Percentiles rank a stretch among this genome's conserved stretches.
These are phyloP conservation scores for Boechera divaricarpa DNA, from an alignment of 345 rosid genomes.

Conservation along the genomic window DNA sequence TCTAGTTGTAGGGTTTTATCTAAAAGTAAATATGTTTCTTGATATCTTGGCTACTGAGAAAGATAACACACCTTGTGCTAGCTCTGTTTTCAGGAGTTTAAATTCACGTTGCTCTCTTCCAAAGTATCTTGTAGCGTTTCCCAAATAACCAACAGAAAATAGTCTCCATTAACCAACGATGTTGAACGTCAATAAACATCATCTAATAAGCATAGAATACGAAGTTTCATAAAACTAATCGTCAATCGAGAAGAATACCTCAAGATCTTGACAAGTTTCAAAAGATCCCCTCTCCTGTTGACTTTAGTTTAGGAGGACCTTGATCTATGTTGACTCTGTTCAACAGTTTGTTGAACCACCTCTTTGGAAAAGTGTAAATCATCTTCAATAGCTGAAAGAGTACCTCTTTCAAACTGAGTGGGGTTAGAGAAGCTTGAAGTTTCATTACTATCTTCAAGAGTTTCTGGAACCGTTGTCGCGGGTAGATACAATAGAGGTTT, in stretches of 20 bases:
- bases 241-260: not conserved
- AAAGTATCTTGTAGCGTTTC: not conserved
- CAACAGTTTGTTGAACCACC: not conserved
- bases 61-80: not conserved
- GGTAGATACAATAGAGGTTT: conserved; percentile 19
- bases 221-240: not conserved
- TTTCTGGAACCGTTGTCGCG: not conserved
- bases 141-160: not conserved
- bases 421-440: not conserved
- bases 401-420: not conserved
- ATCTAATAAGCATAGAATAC: not conserved
- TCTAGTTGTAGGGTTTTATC: not conserved
- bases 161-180: not conserved
- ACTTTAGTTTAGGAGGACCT: not conserved
- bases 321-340: not conserved
- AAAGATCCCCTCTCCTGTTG: not conserved
- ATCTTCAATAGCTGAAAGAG: not conserved
- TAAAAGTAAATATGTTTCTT: too few species aligned
- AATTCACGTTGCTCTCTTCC: not conserved
- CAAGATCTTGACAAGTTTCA: conserved; percentile 2
- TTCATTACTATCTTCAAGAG: not conserved
- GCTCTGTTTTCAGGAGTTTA: not conserved
- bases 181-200: not conserved
- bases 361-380: not conserved
- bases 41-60: not conserved